Percentiles rank a stretch among this genome's conserved stretches.
phyloP scores from a whole-genome alignment of 805 yeast species.

The Wickerhamomyces subpelliculosus region DNA sequence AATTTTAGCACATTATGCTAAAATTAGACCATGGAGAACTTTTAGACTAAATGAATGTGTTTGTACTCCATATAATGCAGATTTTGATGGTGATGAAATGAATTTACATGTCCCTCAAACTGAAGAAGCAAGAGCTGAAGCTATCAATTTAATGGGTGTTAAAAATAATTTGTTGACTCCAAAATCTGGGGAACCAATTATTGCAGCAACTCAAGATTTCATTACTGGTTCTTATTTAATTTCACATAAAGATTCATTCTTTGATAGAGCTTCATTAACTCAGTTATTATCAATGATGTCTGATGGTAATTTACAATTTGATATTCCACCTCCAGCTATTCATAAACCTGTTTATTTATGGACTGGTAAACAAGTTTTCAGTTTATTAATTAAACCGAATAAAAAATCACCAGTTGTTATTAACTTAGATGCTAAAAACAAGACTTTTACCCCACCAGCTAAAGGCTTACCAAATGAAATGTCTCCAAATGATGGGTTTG shows the following conservation, averaged over 20 bases:
- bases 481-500: conserved; percentile 97
- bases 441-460: conserved; percentile 76
- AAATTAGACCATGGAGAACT: conserved; percentile 96
- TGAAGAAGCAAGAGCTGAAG: conserved; percentile 98
- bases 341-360: conserved; percentile 83
- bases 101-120: conserved; percentile 98
- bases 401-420: conserved; percentile 68
- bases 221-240: conserved; percentile 93
- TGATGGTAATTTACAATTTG: conserved; percentile 82
- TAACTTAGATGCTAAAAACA: conserved; percentile 90
- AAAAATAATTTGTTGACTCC: conserved; percentile 93
- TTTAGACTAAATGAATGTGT: conserved; percentile 97
- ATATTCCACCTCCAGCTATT: conserved; percentile 92
- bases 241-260: conserved; percentile 89
- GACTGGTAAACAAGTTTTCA: conserved; percentile 97
- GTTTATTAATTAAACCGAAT: conserved; percentile 82
- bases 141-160: conserved; percentile 97
- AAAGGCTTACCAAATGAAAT: conserved; percentile 76
- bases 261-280: conserved; percentile 76
- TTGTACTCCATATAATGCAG: conserved; percentile 98
- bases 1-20: conserved; percentile 91
- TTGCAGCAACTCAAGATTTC: conserved; percentile 99
- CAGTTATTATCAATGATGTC: conserved; percentile 93
- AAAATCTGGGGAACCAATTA: conserved; percentile 96
- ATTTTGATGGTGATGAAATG: conserved; percentile 99